Evolutionary conservation across 805 yeast genomes (phyloP).

Genomic region (Diddensiella transvaalensis): DNA sequence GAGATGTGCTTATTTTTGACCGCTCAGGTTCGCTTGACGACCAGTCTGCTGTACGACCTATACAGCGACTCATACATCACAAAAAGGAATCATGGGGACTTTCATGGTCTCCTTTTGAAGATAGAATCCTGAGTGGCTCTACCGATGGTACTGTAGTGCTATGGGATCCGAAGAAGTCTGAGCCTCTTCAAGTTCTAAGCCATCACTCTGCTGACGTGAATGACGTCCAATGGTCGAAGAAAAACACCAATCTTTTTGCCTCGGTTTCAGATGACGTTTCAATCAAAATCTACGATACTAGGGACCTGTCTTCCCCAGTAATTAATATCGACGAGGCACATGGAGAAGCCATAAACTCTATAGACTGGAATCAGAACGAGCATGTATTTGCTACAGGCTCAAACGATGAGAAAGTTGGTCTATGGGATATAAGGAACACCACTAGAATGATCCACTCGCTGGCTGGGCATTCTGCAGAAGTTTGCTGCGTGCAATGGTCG

Average conservation of each 20-base stretch:
- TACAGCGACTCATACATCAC: slow-evolving; percentile 39
- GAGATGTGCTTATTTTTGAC: slow-evolving; percentile 34
- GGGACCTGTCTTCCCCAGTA: slow-evolving; percentile 42
- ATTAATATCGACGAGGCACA: slow-evolving; percentile 20
- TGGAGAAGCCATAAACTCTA: slow-evolving; percentile 50
- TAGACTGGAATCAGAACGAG: slow-evolving; percentile 52
- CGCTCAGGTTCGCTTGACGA: slow-evolving; percentile 38
- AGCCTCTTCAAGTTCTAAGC: slow-evolving; percentile 37
- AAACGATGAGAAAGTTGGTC: slow-evolving; percentile 62
- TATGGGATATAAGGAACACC: slow-evolving; percentile 73
- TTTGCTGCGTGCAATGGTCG: slow-evolving; percentile 55
- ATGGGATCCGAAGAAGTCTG: slow-evolving; percentile 52
- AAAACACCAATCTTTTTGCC: slow-evolving; percentile 49
- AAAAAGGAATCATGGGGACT: slow-evolving; percentile 64
- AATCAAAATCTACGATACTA: slow-evolving; percentile 58
- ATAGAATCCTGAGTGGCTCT: slow-evolving; percentile 60
- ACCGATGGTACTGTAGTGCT: slow-evolving; percentile 67
- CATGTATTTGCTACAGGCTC: slow-evolving; percentile 71
- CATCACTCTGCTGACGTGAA: slow-evolving; percentile 60
- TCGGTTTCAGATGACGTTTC: slow-evolving; percentile 69
- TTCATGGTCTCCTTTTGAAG: slow-evolving; percentile 55
- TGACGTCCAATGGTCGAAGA: slow-evolving; percentile 58
- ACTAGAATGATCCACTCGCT: slow-evolving; percentile 56
- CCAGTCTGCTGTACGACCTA: slow-evolving; percentile 14
- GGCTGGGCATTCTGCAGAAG: slow-evolving; percentile 60